Percentiles rank a stretch among this genome's conserved stretches.
phyloP scores from a whole-genome alignment of 192 early-diverging fungal species.

The Endogone sp. region DNA sequence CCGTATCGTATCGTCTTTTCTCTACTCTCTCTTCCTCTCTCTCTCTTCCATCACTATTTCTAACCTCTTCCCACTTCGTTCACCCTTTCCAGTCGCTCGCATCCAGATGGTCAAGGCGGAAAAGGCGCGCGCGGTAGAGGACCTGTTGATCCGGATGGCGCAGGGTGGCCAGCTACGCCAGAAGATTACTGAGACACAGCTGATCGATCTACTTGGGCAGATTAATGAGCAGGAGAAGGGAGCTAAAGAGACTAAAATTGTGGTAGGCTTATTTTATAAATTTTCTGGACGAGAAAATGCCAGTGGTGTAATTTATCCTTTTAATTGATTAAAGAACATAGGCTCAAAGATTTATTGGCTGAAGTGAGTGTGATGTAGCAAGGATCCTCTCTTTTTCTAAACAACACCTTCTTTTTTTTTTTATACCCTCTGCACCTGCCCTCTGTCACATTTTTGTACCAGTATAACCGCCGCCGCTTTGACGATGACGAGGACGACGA shows the following conservation, averaged over 20 bases:
- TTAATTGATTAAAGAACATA: too few species aligned
- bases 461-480: constrained; percentile 54
- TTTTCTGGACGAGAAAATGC: neutral
- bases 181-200: constrained; percentile 78
- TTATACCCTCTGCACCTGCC: too few species aligned
- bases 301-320: neutral
- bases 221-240: constrained; percentile 68
- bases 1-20: constrained; percentile 43
- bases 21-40: neutral
- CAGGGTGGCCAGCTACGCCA: constrained; percentile 75
- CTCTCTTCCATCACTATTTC: neutral
- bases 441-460: too few species aligned
- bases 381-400: neutral
- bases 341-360: too few species aligned
- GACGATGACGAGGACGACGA: constrained; percentile 59
- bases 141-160: constrained; percentile 88
- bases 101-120: constrained; percentile 90
- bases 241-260: constrained; percentile 63
- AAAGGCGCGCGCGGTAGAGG: constrained; percentile 84
- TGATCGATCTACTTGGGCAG: constrained; percentile 83
- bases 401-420: neutral
- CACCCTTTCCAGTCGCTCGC: constrained; percentile 63
- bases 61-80: neutral
- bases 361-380: neutral
- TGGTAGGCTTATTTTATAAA: constrained; percentile 52